phyloP scores from a whole-genome alignment of 2,329 filamentous ascomycete genomes.

The Aphanocladium album region DNA sequence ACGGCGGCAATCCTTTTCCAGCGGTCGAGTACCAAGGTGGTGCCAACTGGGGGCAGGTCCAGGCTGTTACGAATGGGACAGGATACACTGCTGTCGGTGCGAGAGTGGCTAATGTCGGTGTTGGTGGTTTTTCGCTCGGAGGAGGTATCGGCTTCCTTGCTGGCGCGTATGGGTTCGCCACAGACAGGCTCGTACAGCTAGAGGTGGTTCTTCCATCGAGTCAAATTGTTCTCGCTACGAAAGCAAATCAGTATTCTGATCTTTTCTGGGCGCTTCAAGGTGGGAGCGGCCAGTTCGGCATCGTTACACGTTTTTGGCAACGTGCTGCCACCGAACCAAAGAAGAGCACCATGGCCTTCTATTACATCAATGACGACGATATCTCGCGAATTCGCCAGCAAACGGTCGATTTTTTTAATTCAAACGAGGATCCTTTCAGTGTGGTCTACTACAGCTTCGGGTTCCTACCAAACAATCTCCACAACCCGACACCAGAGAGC shows the following conservation, averaged over 20 bases:
- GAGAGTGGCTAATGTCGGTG: constrained; percentile 35
- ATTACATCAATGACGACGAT: constrained; percentile 9
- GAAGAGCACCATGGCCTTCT: constrained; percentile 9
- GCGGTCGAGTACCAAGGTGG: constrained; percentile 15
- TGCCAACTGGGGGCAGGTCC: constrained; percentile 14
- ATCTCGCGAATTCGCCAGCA: neutral
- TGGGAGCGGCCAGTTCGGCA: constrained; percentile 35
- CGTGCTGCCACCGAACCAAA: constrained; percentile 3
- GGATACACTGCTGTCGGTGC: constrained; percentile 28
- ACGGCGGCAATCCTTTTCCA: neutral
- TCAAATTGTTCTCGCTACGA: constrained; percentile 36
- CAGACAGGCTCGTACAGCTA: constrained; percentile 37
- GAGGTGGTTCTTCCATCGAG: constrained; percentile 44
- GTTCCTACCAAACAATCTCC: neutral
- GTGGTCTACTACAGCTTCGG: constrained; percentile 12
- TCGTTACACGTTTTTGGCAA: constrained; percentile 21
- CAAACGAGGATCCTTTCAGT: constrained; percentile 8
- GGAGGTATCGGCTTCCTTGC: constrained; percentile 46
- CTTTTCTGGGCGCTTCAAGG: constrained; percentile 22
- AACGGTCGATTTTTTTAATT: constrained; percentile 6
- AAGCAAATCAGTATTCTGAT: constrained; percentile 26
- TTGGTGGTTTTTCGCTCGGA: constrained; percentile 40
- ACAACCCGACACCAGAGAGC: neutral
- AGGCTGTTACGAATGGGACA: constrained; percentile 13
- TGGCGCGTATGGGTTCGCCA: constrained; percentile 38